Evolutionary conservation across 371 early-diverging fungal species (phyloP), one percentile per base, ranked within the genome.

Genomic region (Dichotomocladium elegans): DNA sequence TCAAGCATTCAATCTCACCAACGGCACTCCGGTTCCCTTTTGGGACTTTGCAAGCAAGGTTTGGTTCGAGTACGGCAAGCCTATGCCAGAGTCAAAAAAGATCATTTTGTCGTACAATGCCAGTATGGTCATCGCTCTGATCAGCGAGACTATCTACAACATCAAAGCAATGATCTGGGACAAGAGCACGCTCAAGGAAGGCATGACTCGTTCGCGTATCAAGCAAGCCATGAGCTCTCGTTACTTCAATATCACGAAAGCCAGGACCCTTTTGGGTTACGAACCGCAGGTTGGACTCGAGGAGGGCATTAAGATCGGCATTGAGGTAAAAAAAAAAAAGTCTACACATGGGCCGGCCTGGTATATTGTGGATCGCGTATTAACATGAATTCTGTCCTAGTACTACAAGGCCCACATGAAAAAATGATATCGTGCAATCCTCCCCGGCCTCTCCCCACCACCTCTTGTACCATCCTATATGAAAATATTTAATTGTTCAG

Each of bases 11-110:
- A 87, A 89, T 56, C 85, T 96, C 58, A 96, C 96, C 50, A 93
- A 95, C 58, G 95, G 93, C 51, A 83, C 91, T 2, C 95, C 95
- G 24, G 80, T 90, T n/a, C 90, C 89, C 12, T 94, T 94, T 74
- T 95, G 95, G 93, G 91, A 93, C 59, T 86, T 93, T 55, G 76
- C 87, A 43, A 80, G 87, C 44, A 65, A 76, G 40, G 66, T 88
- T 19, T 86, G 87, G 87, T 68, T 70, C 4, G 70, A 73, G 41
- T 76, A 80, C 48, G 85, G 85, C 45, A 47, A 51, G 30, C 65
- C 63, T 34, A 66, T 70, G 60, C 75, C 69, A 35, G 75, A 71
- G 24, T 53, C 41, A 22, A 77, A 68, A 35, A 74, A 74, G 60
- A 66, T 72, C 41, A 58, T 73, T 15, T 49, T 88, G 2, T 74